A percentile compares a stretch with the other conserved stretches of the same genome.
Evolutionary conservation across 1,284 basidiomycete species (phyloP).

Genomic region (Austroboletus olivaceoglutinosus): DNA sequence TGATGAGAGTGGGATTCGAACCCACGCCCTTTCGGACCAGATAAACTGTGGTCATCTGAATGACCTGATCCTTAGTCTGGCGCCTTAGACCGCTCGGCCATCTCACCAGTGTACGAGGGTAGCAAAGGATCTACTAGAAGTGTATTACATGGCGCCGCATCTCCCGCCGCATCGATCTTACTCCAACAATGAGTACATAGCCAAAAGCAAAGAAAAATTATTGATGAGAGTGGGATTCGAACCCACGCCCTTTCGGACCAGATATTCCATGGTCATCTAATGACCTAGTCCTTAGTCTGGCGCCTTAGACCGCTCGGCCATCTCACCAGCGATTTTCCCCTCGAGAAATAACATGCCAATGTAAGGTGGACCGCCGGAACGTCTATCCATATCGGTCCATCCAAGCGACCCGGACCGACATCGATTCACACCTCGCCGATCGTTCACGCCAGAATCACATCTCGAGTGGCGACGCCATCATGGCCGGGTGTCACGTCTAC

Average conservation of each 20-base stretch:
- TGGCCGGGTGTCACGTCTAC: conserved; percentile 26
- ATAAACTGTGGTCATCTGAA: conserved; percentile 36
- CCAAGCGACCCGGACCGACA: background rate
- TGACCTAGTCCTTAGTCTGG: conserved; percentile 57
- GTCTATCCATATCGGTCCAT: background rate
- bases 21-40: conserved; percentile 64
- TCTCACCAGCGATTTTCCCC: conserved; percentile 13
- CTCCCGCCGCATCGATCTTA: no score
- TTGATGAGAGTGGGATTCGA: conserved; percentile 64
- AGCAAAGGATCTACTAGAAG: no score
- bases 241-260: conserved; percentile 65
- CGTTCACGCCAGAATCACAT: background rate
- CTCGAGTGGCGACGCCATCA: background rate
- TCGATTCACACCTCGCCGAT: background rate
- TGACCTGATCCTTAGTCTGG: conserved; percentile 57
- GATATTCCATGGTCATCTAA: conserved; percentile 38
- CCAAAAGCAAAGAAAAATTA: no score
- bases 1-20: conserved; percentile 66
- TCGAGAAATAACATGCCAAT: background rate
- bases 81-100: conserved; percentile 73
- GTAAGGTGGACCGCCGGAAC: background rate
- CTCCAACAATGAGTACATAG: no score
- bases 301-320: conserved; percentile 62
- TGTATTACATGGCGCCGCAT: no score
- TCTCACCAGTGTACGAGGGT: conserved; percentile 40